Conservation (phyloP, 2,329 filamentous ascomycete species). For the Drechmeria coniospora region DNA sequence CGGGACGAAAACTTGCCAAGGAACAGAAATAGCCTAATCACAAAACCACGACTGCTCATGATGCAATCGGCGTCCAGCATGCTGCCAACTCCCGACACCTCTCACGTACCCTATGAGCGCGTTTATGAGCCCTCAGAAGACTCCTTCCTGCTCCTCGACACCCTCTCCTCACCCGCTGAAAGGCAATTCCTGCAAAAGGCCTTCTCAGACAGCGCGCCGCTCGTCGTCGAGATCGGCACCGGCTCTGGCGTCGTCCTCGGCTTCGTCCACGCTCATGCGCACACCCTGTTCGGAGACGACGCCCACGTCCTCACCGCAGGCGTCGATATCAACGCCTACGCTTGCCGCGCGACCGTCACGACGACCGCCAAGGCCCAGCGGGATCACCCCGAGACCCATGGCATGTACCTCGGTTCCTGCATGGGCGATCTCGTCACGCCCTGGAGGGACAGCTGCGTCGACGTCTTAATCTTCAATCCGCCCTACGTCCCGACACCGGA, state of each 20-base stretch:
- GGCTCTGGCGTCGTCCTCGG: slow-evolving; percentile 90
- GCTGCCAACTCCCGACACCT: slow-evolving; percentile 88
- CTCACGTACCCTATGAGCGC: slow-evolving; percentile 73
- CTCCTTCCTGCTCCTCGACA: slow-evolving; percentile 87
- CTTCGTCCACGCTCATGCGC: slow-evolving; percentile 66
- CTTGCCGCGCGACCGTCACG: slow-evolving; percentile 57
- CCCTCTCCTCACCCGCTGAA: slow-evolving; percentile 59
- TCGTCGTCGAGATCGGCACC: slow-evolving; percentile 75
- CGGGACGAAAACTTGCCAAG: too few species aligned
- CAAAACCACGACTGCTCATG: slow-evolving; percentile 4
- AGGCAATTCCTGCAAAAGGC: slow-evolving; percentile 48
- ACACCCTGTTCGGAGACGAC: slow-evolving; percentile 57
- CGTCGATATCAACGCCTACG: slow-evolving; percentile 73
- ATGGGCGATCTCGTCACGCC: slow-evolving; percentile 55
- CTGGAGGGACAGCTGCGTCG: slow-evolving; percentile 43
- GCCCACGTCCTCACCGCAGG: slow-evolving; percentile 54
- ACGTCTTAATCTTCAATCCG: slow-evolving; percentile 90
- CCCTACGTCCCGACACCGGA: slow-evolving; percentile 84
- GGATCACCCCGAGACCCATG: slow-evolving; percentile 21
- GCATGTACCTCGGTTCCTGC: slow-evolving; percentile 47
- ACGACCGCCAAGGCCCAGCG: slow-evolving; percentile 42
- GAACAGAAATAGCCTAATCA: too few species aligned
- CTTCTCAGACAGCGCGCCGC: slow-evolving; percentile 37
- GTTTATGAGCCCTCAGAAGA: slow-evolving; percentile 96
- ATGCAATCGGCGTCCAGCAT: slow-evolving; percentile 28